Percentiles rank a stretch among this genome's conserved stretches.
phyloP scores from a whole-genome alignment of 78 protist species.

The Cavenderia fasciculata region DNA sequence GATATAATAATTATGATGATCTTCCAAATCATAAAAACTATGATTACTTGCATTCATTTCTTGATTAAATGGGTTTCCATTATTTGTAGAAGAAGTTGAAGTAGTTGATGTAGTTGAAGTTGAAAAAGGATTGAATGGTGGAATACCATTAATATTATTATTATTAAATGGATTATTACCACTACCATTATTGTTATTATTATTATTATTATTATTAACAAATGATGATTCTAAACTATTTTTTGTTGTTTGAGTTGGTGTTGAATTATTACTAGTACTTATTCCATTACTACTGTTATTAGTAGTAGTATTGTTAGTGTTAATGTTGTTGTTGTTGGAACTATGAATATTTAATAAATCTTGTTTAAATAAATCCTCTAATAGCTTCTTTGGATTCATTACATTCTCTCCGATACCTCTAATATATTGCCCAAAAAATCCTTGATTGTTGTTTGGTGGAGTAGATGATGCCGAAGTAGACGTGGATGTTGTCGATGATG shows the following conservation, averaged over 20 bases:
- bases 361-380: too few species aligned
- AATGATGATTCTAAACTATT: too few species aligned
- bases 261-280: background rate
- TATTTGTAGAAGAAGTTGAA: too few species aligned
- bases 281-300: background rate
- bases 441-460: background rate
- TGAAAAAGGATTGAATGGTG: background rate
- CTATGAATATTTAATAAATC: background rate
- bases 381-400: too few species aligned
- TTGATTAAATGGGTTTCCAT: too few species aligned
- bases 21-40: slow-evolving; percentile 19
- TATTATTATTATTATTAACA: background rate
- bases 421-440: too few species aligned
- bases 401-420: too few species aligned
- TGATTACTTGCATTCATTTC: too few species aligned
- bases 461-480: background rate
- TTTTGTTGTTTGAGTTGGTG: slow-evolving; percentile 6
- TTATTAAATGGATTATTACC: background rate
- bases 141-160: background rate
- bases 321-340: background rate
- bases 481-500: background rate
- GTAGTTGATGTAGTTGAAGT: too few species aligned
- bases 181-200: background rate
- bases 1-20: too few species aligned
- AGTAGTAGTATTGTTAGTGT: background rate